These are phyloP conservation scores for Babesia gibsoni DNA, from an alignment of 169 alveolate species.

Conservation along the genomic window DNA sequence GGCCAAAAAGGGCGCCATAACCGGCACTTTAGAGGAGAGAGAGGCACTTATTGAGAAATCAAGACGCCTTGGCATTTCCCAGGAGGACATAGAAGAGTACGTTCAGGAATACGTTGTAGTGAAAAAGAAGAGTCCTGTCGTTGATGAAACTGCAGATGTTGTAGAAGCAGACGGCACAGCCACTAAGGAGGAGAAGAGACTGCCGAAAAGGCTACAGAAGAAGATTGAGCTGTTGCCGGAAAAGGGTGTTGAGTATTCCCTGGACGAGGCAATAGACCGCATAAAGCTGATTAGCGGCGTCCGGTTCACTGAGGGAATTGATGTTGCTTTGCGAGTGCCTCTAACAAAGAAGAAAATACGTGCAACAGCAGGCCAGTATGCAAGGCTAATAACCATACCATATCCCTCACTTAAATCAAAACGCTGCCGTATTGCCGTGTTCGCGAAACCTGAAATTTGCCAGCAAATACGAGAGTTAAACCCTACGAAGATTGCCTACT, in stretches of 20 bases:
- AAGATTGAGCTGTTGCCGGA: conserved; percentile 35
- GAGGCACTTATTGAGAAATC: conserved; percentile 6
- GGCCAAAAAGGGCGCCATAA: neutral
- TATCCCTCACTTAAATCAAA: conserved; percentile 60
- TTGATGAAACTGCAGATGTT: neutral
- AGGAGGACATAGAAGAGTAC: conserved; percentile 27
- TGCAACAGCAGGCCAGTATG: conserved; percentile 55
- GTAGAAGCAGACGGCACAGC: neutral
- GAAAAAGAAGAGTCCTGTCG: neutral
- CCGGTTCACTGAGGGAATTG: conserved; percentile 57
- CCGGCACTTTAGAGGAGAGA: conserved; percentile 29
- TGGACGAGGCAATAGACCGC: conserved; percentile 61
- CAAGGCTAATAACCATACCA: conserved; percentile 57
- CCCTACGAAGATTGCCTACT: conserved; percentile 31
- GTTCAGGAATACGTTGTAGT: conserved; percentile 12
- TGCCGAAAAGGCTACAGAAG: conserved; percentile 36
- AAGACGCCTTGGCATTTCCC: conserved; percentile 10
- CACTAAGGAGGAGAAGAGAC: neutral
- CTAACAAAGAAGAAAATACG: conserved; percentile 37
- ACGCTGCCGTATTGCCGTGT: conserved; percentile 49
- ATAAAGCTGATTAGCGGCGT: conserved; percentile 53
- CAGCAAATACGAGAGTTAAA: conserved; percentile 36
- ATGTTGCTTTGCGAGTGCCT: conserved; percentile 59
- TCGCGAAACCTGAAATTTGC: conserved; percentile 39
- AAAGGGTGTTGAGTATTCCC: conserved; percentile 47